Evolutionary conservation across 2,329 filamentous ascomycete genomes (phyloP), one percentile per base, ranked within the genome.

Genomic region (Calycina herbarum): DNA sequence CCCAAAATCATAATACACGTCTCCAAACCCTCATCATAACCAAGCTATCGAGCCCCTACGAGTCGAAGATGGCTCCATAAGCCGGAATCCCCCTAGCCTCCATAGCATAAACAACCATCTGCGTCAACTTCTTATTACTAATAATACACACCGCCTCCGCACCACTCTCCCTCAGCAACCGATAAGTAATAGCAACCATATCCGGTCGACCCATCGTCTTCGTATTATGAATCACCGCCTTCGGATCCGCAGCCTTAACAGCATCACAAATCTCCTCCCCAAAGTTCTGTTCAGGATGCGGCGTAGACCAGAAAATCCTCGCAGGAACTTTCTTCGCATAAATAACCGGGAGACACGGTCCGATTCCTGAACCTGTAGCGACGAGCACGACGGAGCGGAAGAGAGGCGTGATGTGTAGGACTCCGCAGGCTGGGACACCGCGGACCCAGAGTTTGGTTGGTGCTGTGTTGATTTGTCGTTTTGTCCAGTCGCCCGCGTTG

Each of bases 401-500:
- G 33, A 92, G 81, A 0, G 84, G 83, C 42, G 89, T 86, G 64
- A 90, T 82, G 70, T 88, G 86, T 73, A 90, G 83, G 40, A 92
- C 88, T 51, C 89, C 89, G 67, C 84, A 86, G 2, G 87, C 83
- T 8, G 59, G 59, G 20, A 61, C 24, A 6, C 59, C 59, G 57
- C 89, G 85, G 5, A 89, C 85, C 87, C 88, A 93, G 57, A 93
- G 78, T 61, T 84, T 77, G 0, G 79, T 82, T 1, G 89, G 89
- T 2, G 86, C 86, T 58, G 83, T 81, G 59, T 82, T 78, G 77
- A 93, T 92, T 64, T 85, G 83, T 35, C 81, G 79, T 29, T 79
- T 79, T 0, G 90, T 93, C 90, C 90, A 93, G 78, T 93, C 89
- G 24, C 90, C 90, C 2, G 89, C 89, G 69, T 88, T 89, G 62